Conservation (phyloP, 164 flowering plant genomes). For the Vitis cinerea region DNA sequence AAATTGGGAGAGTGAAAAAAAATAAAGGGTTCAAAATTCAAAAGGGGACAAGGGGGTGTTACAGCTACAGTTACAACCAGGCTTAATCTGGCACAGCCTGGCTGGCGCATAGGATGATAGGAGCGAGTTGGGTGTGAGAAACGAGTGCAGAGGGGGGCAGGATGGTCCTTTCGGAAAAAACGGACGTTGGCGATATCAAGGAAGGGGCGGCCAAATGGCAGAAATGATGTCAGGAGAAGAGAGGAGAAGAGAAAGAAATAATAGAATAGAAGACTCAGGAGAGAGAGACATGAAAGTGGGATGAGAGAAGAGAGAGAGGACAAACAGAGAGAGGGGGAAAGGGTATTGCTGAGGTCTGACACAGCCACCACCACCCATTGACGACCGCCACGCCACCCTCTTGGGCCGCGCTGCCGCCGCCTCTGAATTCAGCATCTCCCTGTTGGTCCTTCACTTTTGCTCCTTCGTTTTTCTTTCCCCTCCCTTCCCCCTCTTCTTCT, state of each 20-base stretch:
- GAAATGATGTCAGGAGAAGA: conserved; percentile 8
- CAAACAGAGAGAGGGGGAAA: conserved; percentile 6
- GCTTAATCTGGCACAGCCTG: too few species aligned
- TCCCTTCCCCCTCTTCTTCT: not conserved
- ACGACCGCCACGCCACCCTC: conserved; percentile 23
- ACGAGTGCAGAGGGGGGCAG: not conserved
- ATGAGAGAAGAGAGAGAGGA: conserved; percentile 10
- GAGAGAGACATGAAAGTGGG: conserved; percentile 4
- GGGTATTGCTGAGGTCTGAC: conserved; percentile 15
- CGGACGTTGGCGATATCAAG: not conserved
- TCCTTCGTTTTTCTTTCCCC: not conserved
- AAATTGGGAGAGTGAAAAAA: too few species aligned
- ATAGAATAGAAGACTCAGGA: conserved; percentile 8
- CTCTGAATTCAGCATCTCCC: not conserved
- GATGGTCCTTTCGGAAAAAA: not conserved
- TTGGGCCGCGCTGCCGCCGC: conserved; percentile 12
- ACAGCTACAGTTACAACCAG: too few species aligned
- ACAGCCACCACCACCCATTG: conserved; percentile 24
- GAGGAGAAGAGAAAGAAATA: not conserved
- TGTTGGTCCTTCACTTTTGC: too few species aligned
- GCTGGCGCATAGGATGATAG: too few species aligned
- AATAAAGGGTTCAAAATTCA: too few species aligned
- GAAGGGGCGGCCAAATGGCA: too few species aligned
- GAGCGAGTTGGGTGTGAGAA: too few species aligned
- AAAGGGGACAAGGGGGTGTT: too few species aligned